These are phyloP conservation scores for Vachellia pachyceras DNA, from an alignment of 306 rosid genomes.

Conservation along the genomic window DNA sequence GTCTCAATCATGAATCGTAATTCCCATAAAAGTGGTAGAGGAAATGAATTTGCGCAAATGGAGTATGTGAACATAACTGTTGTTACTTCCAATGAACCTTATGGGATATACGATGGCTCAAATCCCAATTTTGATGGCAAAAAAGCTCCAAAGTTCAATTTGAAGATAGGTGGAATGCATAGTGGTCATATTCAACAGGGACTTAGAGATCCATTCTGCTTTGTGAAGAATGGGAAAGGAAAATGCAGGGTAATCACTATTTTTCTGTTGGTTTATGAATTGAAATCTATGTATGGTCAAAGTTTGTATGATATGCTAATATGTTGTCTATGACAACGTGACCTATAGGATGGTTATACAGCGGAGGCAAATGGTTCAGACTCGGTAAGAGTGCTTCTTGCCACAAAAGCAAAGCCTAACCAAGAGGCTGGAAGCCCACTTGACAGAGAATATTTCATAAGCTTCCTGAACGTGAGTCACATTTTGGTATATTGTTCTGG, in stretches of 20 bases:
- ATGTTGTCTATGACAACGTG: slow-evolving; percentile 32
- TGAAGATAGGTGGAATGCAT: slow-evolving; percentile 72
- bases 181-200: slow-evolving; percentile 88
- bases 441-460: slow-evolving; percentile 70
- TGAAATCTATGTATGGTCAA: neutral
- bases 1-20: slow-evolving; percentile 70
- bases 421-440: slow-evolving; percentile 54
- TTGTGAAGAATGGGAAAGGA: slow-evolving; percentile 69
- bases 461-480: slow-evolving; percentile 72
- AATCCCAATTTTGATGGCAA: slow-evolving; percentile 81
- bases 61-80: slow-evolving; percentile 84
- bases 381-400: slow-evolving; percentile 78
- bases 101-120: slow-evolving; percentile 77
- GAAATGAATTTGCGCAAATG: slow-evolving; percentile 91
- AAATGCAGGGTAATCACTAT: slow-evolving; percentile 71
- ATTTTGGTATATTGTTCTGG: neutral
- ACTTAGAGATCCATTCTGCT: slow-evolving; percentile 80
- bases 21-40: slow-evolving; percentile 45
- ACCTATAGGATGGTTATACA: slow-evolving; percentile 90
- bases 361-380: slow-evolving; percentile 60
- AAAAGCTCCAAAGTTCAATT: slow-evolving; percentile 62
- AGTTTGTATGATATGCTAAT: neutral
- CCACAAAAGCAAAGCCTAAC: slow-evolving; percentile 82
- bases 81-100: slow-evolving; percentile 84
- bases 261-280: neutral